Evolutionary conservation across 2,329 filamentous ascomycete species (phyloP), one percentile per base, ranked within the genome.

Genomic region (Aspergillus sp.): DNA sequence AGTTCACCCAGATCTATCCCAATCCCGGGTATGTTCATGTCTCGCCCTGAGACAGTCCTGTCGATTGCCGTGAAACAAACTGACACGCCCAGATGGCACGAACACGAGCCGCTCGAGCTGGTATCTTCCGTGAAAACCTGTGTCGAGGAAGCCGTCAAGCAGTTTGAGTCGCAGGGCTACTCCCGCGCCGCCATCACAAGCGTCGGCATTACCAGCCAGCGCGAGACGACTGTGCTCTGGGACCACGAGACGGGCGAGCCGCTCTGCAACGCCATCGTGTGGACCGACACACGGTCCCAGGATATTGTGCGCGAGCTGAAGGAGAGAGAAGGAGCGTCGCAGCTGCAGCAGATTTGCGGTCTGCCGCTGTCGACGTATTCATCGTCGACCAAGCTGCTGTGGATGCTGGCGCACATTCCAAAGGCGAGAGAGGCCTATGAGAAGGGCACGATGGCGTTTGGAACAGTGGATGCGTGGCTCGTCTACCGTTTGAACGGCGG

Each of bases 201-300:
- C 4, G 70, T 93, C 42, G 86, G 86, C 33, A 83, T 94, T 53
- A 93, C 86, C 33, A 93, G 89, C 61, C 86, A 93, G 65, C 78
- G 86, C 51, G 86, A 94, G 60, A 93, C 86, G 2, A 86, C 81
- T 2, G 71, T 93, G 0, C 77, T 88, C 14, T 93, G 86, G 86
- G 83, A 93, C 58, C 72, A 70, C 40, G 70, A 72, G 45, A 93
- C 82, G 1, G 86, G 86, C 41, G 72, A 89, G 54, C 76, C 85
- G 4, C 68, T 94, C 6, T 72, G 83, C 64, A 86, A 89, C 53
- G 85, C 85, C 31, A 81, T 94, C 42, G 86, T 86, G 29, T 93
- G 86, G 86, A 82, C 86, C 8, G 86, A 94, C 54, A 93, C 85
- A 8, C 73, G 86, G 34, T 88, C 84, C 19, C 74, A 77, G 41